These are phyloP conservation scores for Zarea fungicola DNA, from an alignment of 2,329 filamentous ascomycete genomes.

Conservation along the genomic window DNA sequence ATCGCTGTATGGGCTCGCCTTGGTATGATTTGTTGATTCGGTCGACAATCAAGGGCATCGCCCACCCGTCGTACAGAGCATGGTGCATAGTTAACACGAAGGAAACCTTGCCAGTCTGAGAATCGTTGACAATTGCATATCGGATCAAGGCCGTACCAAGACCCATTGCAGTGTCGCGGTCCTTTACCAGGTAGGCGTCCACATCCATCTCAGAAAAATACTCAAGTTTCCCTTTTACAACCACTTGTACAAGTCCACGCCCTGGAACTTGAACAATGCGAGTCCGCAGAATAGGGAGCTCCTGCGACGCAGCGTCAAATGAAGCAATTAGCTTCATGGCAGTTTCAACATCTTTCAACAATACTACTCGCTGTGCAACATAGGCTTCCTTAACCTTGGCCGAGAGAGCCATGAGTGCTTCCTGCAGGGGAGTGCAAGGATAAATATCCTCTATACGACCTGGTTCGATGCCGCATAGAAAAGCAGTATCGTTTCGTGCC, in stretches of 20 bases:
- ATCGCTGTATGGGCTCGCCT: constrained; percentile 24
- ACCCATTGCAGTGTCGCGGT: constrained; percentile 37
- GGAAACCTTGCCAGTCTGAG: constrained; percentile 27
- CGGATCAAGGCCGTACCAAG: constrained; percentile 42
- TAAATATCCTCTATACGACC: constrained; percentile 44
- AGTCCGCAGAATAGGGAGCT: constrained; percentile 41
- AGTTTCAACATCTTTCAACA: constrained; percentile 31
- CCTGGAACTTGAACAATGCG: constrained; percentile 42
- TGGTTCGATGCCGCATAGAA: constrained; percentile 33
- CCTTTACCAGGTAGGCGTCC: constrained; percentile 35
- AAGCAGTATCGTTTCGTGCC: constrained; percentile 33
- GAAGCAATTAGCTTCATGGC: constrained; percentile 36
- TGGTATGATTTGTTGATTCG: constrained; percentile 42
- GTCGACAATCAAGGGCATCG: constrained; percentile 45
- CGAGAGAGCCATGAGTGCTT: constrained; percentile 49
- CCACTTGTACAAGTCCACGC: constrained; percentile 42
- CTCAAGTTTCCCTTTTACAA: constrained; percentile 35
- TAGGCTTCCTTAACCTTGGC: constrained; percentile 47
- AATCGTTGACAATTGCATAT: constrained; percentile 36
- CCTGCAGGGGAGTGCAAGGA: constrained; percentile 50
- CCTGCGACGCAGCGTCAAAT: constrained; percentile 34
- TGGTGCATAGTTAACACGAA: constrained; percentile 54
- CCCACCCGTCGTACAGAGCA: constrained; percentile 53
- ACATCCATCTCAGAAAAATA: constrained; percentile 30
- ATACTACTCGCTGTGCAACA: constrained; percentile 44